Evolutionary conservation across 2,329 filamentous ascomycete species (phyloP), one percentile per base, ranked within the genome.

Genomic region (Fusarium dlaminii): DNA sequence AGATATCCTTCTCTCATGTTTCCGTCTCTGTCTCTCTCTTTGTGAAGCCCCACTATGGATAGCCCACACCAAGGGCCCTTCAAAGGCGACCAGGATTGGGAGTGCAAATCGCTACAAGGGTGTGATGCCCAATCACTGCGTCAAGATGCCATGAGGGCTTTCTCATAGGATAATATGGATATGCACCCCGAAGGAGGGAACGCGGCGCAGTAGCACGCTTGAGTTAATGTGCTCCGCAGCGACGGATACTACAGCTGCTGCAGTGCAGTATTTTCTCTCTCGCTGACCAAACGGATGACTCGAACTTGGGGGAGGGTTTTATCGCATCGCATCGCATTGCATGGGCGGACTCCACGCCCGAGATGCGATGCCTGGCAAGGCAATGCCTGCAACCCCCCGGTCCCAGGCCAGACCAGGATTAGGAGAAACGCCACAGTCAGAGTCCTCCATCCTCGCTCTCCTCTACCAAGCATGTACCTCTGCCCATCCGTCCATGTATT

Each of bases 151-250:
- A 58, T 58, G 37, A 68, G 54, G 63, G 66, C 61, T 58, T 75
- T 80, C 74, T 74, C 75, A 83, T 80, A 82, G 80, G 81, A 78
- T 70, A 59, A 75, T 65, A 73, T 65, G 66, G 37, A 66, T 72
- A 80, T 81, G 79, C 81, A 81, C 75, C 75, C 77, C 71, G 76
- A 82, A 82, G 80, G 81, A 77, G 81, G 81, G 81, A 84, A 82
- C 79, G 84, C 83, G 83, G 84, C 84, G 84, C 84, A 85, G 82
- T 80, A 55, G 73, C 69, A 65, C 63, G 39, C 65, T 57, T 69
- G 40, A 58, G 58, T 65, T 60, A 39, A 55, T 36, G 68, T 59
- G 72, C 68, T 74, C 76, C 75, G 72, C 74, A 68, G 46, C 62
- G 20, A 54, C 32, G 14, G 34, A 29, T 22, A 39, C 24, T 39